Evolutionary conservation across 306 rosid species (phyloP), one percentile per base, ranked within the genome.

Genomic region (Neltuma alba): DNA sequence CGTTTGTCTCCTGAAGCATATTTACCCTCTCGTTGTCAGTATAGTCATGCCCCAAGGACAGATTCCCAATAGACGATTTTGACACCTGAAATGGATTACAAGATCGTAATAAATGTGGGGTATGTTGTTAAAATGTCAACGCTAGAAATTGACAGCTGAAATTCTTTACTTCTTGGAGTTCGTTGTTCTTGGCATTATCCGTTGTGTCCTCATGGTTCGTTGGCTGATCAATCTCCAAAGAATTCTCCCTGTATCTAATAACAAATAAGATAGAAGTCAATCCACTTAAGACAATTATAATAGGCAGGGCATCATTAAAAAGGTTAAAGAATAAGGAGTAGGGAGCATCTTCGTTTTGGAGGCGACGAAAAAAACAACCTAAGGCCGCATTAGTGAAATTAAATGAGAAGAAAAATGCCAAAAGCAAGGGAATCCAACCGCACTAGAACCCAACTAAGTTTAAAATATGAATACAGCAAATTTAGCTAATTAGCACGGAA

Each of bases 111-210:
- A 72, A 52, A 40, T 42, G 65, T 74, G 70, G 21, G 12, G 31
- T 64, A 76, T 68, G 78, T 21, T 21, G 28, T 27, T 28, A 25
- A 76, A 72, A 74, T 68, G 70, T 25, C 63, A 75, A 77, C 64
- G 27, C 58, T 64, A 70, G 27, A 69, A 60, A 79, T 23, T 27
- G 66, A 80, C 47, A 74, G 47, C 20, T 21, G 31, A 67, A 36
- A 70, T 37, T 67, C 79, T 86, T 85, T 78, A 91, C 97, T 81
- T 89, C 90, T 57, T 6, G 85, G 50, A 82, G 76, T 21, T 79
- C 85, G 60, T 76, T 78, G 57, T 69, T 78, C 72, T 65, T 80
- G 44, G 50, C 69, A 70, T 75, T 40, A 50, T 70, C 77, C 30
- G 42, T 76, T 86, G 42, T 76, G 82, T 69, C 54, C 25, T 21